Evolutionary conservation across 345 rosid species (phyloP), one percentile per base, ranked within the genome.

Genomic region (Eucalyptus cladocalyx): DNA sequence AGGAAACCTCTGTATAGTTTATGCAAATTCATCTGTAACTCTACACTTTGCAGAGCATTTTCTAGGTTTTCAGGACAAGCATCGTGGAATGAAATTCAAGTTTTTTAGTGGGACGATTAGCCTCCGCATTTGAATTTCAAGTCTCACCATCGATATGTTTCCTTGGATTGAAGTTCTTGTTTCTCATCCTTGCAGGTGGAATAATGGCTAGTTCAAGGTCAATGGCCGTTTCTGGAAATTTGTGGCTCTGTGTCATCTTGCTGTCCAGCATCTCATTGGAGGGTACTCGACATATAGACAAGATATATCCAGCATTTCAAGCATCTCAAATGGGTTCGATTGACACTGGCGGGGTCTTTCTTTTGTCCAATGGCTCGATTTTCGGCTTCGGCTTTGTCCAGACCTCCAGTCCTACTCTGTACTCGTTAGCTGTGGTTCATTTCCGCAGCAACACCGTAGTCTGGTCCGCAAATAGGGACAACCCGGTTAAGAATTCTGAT

Each of bases 381-480:
- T 98, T 95, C 42, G 96, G 93, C 13, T 94, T 97, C 86, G 96
- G 97, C 62, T 97, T 98, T 92, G 6, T 94, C 37, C 92, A 94
- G 19, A 34, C 81, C 86, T 43, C 85, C 6, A 94, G 94, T 87
- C 93, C 91, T 87, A 92, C 96, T 50, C 89, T 89, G 42, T 95
- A 93, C 91, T 93, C 92, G 15, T 92, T 98, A 40, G 96, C 93
- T 88, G 85, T 97, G 88, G 16, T 94, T 76, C 99, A 97, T 90
- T 45, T 6, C 90, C 86, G 60, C 86, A 94, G 91, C 87, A 13
- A 51, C 10, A 86, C 7, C 58, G 89, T 89, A 18, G 95, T 98
- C 89, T 98, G 99, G 99, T 86, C 99, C 3, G 98, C 98, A 23
- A 98, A 98, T 92, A 91, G 96, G 80, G 93, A 92, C 47, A 91